A percentile compares a stretch with the other conserved stretches of the same genome.
Evolutionary conservation across 2,329 filamentous ascomycete species (phyloP).

Genomic region (Fusarium foetens): DNA sequence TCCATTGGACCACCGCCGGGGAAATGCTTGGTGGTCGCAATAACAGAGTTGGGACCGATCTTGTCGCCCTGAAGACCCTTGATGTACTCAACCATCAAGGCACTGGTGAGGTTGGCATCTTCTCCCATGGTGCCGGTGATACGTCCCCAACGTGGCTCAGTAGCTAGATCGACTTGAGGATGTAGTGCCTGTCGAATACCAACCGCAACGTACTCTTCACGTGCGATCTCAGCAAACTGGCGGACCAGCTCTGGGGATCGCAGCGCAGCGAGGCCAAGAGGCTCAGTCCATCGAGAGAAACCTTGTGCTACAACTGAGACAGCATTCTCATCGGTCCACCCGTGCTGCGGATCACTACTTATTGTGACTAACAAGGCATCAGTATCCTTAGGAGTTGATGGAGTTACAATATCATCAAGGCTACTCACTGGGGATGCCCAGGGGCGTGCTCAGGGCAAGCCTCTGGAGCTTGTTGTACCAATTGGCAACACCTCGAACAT

Average conservation of each 20-base stretch:
- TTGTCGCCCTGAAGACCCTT: slow-evolving; percentile 58
- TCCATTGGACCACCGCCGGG: slow-evolving; percentile 61
- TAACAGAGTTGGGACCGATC: slow-evolving; percentile 56
- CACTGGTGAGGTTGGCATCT: slow-evolving; percentile 54
- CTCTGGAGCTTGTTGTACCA: slow-evolving; percentile 57
- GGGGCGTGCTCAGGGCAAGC: slow-evolving; percentile 55
- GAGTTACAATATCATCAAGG: not conserved
- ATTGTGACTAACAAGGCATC: not conserved
- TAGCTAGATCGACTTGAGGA: slow-evolving; percentile 62
- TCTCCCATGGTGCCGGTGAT: slow-evolving; percentile 60
- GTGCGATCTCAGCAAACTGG: slow-evolving; percentile 59
- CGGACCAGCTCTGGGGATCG: slow-evolving; percentile 55
- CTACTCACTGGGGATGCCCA: slow-evolving; percentile 56
- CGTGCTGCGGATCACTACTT: slow-evolving; percentile 56
- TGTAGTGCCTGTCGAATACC: slow-evolving; percentile 59
- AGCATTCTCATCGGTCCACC: slow-evolving; percentile 53
- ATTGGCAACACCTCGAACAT: slow-evolving; percentile 49
- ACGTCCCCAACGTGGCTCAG: slow-evolving; percentile 62
- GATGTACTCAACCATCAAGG: slow-evolving; percentile 56
- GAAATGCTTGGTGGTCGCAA: slow-evolving; percentile 64
- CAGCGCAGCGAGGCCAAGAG: slow-evolving; percentile 60
- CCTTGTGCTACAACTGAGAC: slow-evolving; percentile 49
- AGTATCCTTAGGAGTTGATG: not conserved
- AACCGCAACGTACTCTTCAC: slow-evolving; percentile 57
- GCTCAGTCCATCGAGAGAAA: slow-evolving; percentile 64